A percentile compares a stretch with the other conserved stretches of the same genome.
Conservation (phyloP, 1,284 basidiomycete species). For the Moesziomyces aphidis region DNA sequence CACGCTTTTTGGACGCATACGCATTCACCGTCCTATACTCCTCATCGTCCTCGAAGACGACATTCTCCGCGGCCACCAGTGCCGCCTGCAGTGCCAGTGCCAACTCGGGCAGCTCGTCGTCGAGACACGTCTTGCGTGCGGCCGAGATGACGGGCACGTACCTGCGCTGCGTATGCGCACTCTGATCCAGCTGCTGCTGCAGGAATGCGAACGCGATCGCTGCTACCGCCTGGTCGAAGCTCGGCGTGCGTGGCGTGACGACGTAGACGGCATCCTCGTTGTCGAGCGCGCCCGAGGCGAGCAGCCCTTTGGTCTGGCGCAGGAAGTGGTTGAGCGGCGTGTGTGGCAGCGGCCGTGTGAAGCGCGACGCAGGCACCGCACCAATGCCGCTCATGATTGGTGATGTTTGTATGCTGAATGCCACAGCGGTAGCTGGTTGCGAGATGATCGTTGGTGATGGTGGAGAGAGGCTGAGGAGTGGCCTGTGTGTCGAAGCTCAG, state of each 20-base stretch:
- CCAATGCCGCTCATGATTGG: constrained; percentile 25
- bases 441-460: not conserved
- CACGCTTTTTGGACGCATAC: constrained; percentile 37
- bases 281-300: constrained; percentile 38
- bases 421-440: too few relatives aligned
- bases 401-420: too few relatives aligned
- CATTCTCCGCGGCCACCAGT: constrained; percentile 26
- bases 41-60: constrained; percentile 45
- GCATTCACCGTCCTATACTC: constrained; percentile 35
- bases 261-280: constrained; percentile 49
- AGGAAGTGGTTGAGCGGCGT: constrained; percentile 48
- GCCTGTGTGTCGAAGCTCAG: not conserved
- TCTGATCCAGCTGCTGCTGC: constrained; percentile 20
- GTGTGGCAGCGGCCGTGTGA: constrained; percentile 33
- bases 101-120: constrained; percentile 13
- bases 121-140: constrained; percentile 5
- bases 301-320: constrained; percentile 32
- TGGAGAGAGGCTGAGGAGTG: not conserved
- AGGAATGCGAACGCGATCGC: constrained; percentile 33
- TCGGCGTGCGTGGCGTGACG: constrained; percentile 21
- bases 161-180: constrained; percentile 22
- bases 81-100: constrained; percentile 34
- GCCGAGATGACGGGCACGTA: constrained; percentile 40
- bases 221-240: constrained; percentile 33
- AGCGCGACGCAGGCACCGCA: constrained; percentile 26